Evolutionary conservation across 768 basidiomycete genomes (phyloP), one percentile per base, ranked within the genome.

Genomic region (Leccinum ochraceum): DNA sequence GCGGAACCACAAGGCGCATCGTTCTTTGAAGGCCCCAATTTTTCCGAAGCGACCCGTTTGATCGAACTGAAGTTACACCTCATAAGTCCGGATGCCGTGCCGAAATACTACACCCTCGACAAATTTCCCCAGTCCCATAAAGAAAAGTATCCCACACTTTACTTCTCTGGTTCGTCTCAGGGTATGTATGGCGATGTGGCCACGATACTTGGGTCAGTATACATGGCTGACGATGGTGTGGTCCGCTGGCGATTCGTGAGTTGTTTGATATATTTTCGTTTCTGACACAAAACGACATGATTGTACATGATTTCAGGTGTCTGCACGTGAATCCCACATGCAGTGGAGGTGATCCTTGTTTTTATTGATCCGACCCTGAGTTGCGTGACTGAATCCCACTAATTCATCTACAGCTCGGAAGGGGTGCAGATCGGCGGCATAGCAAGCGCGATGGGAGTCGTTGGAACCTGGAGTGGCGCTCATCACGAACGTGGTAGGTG

Each of bases 391-490:
- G 24, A 52, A 46, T 51, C 7, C 28, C 26, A 13, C 20, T 13
- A 39, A 16, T 39, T 22, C 28, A 16, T 39, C 17, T 67, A 48
- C 63, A 90, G 87, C 63, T 87, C 86, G 16, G 84, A 84, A 70
- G 87, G 86, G 24, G 77, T 86, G 3, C 88, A 90, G 69, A 69
- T 91, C 24, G 89, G 89, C 9, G 80, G 81, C 26, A 76, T 86
- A 17, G 84, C 81, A 30, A 89, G 88, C 69, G 85, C 85, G 11
- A 80, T 80, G 49, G 90, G 90, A 6, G 76, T 90, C 24, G 79
- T 86, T 30, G 89, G 90, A 5, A 77, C 81, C 8, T 92, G 89
- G 89, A 84, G 84, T 6, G 85, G 86, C 1, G 82, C 80, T 5
- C 69, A 75, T 59, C 89, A 89, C 62, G 83, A 83, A 56, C 78